A percentile compares a stretch with the other conserved stretches of the same genome.
phyloP scores from a whole-genome alignment of 2,329 filamentous ascomycete species.

The Aspergillus calidoustus region DNA sequence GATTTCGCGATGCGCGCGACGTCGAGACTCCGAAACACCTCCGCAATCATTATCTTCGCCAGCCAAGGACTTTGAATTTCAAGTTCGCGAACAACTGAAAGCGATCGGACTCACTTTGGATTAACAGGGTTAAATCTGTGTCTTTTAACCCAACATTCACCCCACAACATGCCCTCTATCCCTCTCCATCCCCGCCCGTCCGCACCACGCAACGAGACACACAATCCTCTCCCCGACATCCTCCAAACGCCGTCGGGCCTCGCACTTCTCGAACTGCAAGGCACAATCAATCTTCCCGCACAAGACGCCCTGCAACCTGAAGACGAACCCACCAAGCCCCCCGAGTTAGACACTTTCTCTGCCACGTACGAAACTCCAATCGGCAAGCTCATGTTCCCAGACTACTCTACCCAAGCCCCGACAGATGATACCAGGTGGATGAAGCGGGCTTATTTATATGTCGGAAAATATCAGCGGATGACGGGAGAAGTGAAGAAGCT shows the following conservation, averaged over 20 bases:
- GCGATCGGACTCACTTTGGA: not conserved
- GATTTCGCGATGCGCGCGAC: constrained; percentile 1
- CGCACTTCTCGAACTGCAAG: constrained; percentile 90
- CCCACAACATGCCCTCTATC: constrained; percentile 47
- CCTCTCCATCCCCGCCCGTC: constrained; percentile 39
- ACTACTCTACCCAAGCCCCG: constrained; percentile 63
- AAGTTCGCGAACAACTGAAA: not conserved
- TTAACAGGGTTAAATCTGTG: not conserved
- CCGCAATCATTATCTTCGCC: not conserved
- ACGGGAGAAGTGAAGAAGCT: constrained; percentile 90
- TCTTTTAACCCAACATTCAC: not conserved
- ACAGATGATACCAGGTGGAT: constrained; percentile 74
- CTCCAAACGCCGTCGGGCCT: constrained; percentile 88
- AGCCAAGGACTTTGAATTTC: not conserved
- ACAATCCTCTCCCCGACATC: constrained; percentile 74
- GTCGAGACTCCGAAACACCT: not conserved
- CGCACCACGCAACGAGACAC: constrained; percentile 9
- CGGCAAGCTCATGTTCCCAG: constrained; percentile 77
- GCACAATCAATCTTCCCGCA: constrained; percentile 76
- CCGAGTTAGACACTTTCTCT: constrained; percentile 17
- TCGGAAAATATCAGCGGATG: constrained; percentile 86
- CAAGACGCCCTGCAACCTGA: constrained; percentile 36
- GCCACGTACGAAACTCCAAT: constrained; percentile 56
- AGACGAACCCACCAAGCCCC: constrained; percentile 31
- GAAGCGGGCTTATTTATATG: constrained; percentile 85